Base-by-base conservation (phyloP, 768 basidiomycete genomes). In the Holtermanniella nyarrowii region DNA sequence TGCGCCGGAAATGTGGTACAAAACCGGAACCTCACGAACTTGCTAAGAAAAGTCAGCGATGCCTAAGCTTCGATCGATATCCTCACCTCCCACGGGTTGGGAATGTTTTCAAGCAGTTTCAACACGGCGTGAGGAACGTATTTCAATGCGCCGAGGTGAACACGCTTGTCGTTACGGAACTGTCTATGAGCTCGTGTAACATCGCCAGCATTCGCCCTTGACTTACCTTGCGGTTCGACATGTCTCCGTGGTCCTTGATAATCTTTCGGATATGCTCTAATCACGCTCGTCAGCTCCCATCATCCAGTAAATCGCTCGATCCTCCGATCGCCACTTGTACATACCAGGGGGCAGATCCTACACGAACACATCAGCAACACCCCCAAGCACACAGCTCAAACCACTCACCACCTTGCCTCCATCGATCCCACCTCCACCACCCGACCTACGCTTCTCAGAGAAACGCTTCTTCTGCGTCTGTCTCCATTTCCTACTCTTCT, bases 121-220 rank as follows among this genome's bases (percentile, higher is more conserved):
- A 97, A 87, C 54, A 99, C 95, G 41, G 95, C 95, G 73, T 99
- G 95, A 20, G 95, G 95, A 47, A 99, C 91, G 71, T 97, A 99
- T 56, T 75, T 75, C 67, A 97, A 79, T 27, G 95, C 95, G 59
- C 95, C 95, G 25, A 99, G 82, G 74, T 99, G 95, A 40, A 99
- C 95, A 57, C 95, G 88, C 76, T 99, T 99, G 78, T 99, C 95
- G 69, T 93, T 95, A 61, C 95, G 78, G 73, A 97, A 99, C 77
- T 23, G 14, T 21, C 18, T 23, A 52, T 10, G 21, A 21, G 20
- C 4, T n/a, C 10, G 22, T 20, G 20, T 18, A 31, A 49, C 16
- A 25, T 23, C 4, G 13, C 12, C 11, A 46, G 24, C 31, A 46
- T 40, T n/a, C 1, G 20, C 41, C 23, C 3, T 3, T 5, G 16